Conservation (phyloP, 345 rosid genomes). For the Moringa oleifera region DNA sequence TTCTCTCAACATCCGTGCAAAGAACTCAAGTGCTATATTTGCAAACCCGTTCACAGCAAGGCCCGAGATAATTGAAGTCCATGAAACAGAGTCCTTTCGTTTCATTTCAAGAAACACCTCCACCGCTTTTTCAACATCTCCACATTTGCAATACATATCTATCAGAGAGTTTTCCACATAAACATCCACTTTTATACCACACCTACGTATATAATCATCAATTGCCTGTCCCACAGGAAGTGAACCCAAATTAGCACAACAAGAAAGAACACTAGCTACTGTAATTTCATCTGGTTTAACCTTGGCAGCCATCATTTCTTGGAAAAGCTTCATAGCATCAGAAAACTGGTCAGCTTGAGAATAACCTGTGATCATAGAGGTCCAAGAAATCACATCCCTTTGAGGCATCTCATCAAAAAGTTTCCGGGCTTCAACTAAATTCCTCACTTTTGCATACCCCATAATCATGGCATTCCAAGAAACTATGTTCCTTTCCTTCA, state of each 20-base stretch:
- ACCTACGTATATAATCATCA: conserved; percentile 33
- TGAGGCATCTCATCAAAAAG: conserved; percentile 51
- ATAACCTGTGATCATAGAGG: conserved; percentile 58
- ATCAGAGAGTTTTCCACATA: conserved; percentile 50
- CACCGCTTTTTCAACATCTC: conserved; percentile 39
- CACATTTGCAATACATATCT: conserved; percentile 61
- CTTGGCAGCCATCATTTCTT: conserved; percentile 48
- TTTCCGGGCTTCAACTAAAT: conserved; percentile 32
- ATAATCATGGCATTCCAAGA: conserved; percentile 55
- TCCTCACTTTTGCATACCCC: conserved; percentile 34
- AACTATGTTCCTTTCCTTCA: conserved; percentile 42
- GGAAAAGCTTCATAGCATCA: conserved; percentile 45
- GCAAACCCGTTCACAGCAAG: conserved; percentile 61
- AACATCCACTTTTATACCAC: conserved; percentile 24
- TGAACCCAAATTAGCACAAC: conserved; percentile 58
- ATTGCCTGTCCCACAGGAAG: conserved; percentile 38
- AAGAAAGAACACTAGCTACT: conserved; percentile 46
- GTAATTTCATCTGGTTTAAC: conserved; percentile 57
- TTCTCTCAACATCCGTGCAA: conserved; percentile 36
- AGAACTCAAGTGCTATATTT: conserved; percentile 35
- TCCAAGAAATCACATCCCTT: conserved; percentile 67
- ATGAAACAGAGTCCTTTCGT: conserved; percentile 44
- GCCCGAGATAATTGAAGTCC: conserved; percentile 60
- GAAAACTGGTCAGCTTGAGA: conserved; percentile 34
- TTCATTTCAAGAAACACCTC: conserved; percentile 41